These are phyloP conservation scores for Talaromyces adpressus DNA, from an alignment of 495 filamentous ascomycete genomes.

Conservation along the genomic window DNA sequence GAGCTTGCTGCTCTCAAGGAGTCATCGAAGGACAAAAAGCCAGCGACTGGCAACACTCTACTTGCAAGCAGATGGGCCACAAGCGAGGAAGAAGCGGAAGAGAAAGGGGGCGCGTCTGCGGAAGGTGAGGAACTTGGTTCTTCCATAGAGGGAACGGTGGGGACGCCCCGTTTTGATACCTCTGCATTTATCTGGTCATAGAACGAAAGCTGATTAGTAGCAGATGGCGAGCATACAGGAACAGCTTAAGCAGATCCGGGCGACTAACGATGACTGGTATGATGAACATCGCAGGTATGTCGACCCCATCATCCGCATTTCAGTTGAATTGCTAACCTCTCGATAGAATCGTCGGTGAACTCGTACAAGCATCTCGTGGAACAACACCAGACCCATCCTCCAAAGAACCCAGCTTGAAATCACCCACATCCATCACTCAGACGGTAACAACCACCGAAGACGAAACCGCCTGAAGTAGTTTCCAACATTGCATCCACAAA, in stretches of 20 bases:
- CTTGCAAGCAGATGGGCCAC: constrained; percentile 37
- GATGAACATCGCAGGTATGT: constrained; percentile 39
- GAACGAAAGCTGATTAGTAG: neutral
- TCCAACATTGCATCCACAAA: too few relatives aligned
- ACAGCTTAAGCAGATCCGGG: constrained; percentile 44
- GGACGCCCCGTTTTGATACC: constrained; percentile 33
- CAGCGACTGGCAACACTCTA: constrained; percentile 16
- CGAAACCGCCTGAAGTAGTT: neutral
- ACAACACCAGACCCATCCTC: constrained; percentile 22
- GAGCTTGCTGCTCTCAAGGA: constrained; percentile 34
- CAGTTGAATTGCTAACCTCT: neutral
- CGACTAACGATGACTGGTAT: constrained; percentile 39
- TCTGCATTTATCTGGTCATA: constrained; percentile 15
- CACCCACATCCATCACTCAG: neutral
- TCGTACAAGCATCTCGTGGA: constrained; percentile 31
- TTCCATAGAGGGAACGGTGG: constrained; percentile 50
- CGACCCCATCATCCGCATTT: neutral
- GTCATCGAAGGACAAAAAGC: constrained; percentile 19
- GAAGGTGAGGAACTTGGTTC: constrained; percentile 49
- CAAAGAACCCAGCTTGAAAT: neutral
- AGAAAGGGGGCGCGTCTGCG: constrained; percentile 30
- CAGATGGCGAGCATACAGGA: constrained; percentile 47
- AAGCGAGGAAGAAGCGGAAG: constrained; percentile 25
- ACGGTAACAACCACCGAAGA: neutral
- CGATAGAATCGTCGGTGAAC: constrained; percentile 35